These are phyloP conservation scores for Imleria badia DNA, from an alignment of 768 basidiomycete genomes.

Conservation along the genomic window DNA sequence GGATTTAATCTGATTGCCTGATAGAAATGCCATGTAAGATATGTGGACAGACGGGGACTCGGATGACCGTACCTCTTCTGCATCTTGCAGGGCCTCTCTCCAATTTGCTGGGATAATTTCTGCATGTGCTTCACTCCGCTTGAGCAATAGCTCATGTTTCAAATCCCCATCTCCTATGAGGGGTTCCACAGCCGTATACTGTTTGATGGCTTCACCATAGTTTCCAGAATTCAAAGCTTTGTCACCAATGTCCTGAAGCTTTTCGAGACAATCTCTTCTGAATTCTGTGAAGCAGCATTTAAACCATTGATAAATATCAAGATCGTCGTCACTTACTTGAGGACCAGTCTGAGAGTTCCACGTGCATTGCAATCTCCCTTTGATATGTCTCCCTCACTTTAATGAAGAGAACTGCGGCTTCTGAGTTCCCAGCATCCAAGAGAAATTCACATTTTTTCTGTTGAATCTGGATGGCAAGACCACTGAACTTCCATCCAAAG, in stretches of 20 bases:
- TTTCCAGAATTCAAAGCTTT: background rate
- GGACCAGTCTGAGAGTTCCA: conserved; percentile 16
- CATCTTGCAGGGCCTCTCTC: conserved; percentile 9
- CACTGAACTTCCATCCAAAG: conserved; percentile 24
- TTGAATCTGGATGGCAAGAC: conserved; percentile 14
- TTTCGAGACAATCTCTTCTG: conserved; percentile 1
- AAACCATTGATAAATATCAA: no score
- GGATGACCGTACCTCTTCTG: conserved; percentile 9
- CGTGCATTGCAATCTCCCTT: conserved; percentile 11
- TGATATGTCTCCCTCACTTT: conserved; percentile 7
- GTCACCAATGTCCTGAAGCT: conserved; percentile 11
- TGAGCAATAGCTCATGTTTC: conserved; percentile 6
- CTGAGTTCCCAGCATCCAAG: background rate
- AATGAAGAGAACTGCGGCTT: conserved; percentile 8
- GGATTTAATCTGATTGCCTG: conserved; percentile 16
- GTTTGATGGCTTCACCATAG: conserved; percentile 12
- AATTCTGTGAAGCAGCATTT: background rate
- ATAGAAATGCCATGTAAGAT: background rate
- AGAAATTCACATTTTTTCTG: conserved; percentile 12
- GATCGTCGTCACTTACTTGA: background rate
- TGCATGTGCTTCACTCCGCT: conserved; percentile 13
- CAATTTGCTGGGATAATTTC: background rate
- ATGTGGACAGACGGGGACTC: background rate
- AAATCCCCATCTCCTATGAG: conserved; percentile 1
- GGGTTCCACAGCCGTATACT: conserved; percentile 14